Percentiles rank a stretch among this genome's conserved stretches.
Conservation (phyloP, 441 rosid species). For the Adansonia rubrostipa region DNA sequence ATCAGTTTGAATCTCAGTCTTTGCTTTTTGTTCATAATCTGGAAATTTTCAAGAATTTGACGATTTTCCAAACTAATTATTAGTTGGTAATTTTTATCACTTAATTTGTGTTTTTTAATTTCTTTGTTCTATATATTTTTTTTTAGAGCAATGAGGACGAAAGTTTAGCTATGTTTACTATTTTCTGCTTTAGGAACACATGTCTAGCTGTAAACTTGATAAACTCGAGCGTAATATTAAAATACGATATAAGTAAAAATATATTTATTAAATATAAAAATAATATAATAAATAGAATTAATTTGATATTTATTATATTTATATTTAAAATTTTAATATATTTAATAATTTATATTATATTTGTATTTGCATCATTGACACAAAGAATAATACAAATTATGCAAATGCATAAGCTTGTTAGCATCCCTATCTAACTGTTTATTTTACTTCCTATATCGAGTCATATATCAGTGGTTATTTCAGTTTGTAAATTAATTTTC, state of each 20-base stretch:
- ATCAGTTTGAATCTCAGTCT: not conserved
- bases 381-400: too few species aligned
- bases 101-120: not conserved
- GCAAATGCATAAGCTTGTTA: too few species aligned
- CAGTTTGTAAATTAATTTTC: not conserved
- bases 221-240: too few species aligned
- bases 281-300: too few species aligned
- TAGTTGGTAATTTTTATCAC: not conserved
- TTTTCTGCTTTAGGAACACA: not conserved
- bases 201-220: too few species aligned
- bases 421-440: not conserved
- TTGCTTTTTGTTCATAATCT: conserved; percentile 16
- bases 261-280: too few species aligned
- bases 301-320: too few species aligned
- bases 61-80: not conserved
- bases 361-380: too few species aligned
- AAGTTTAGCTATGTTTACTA: not conserved
- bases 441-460: not conserved
- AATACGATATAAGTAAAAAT: too few species aligned
- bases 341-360: too few species aligned
- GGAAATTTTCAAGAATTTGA: not conserved
- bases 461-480: not conserved
- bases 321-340: too few species aligned
- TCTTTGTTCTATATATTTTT: not conserved
- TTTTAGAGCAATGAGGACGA: not conserved